A percentile compares a stretch with the other conserved stretches of the same genome.
Evolutionary conservation across 2,329 filamentous ascomycete species (phyloP).

Genomic region (Clathrospora elynae): DNA sequence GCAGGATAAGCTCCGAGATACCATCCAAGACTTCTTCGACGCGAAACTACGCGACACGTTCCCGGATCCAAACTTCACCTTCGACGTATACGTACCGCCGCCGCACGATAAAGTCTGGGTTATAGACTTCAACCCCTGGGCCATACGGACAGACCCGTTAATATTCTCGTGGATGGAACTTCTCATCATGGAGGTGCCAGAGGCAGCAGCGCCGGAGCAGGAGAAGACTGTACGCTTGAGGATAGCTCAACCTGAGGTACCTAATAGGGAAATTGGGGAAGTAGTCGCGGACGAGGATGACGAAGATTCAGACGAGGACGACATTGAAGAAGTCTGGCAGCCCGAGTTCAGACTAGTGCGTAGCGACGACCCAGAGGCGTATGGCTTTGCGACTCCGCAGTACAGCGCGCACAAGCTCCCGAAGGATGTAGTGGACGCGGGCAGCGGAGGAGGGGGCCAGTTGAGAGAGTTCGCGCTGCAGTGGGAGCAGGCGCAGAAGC

Average conservation of each 20-base stretch:
- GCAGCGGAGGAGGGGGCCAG: constrained; percentile 66
- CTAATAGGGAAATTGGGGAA: constrained; percentile 8
- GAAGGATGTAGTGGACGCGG: constrained; percentile 82
- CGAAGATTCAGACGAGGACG: constrained; percentile 49
- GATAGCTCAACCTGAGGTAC: constrained; percentile 12
- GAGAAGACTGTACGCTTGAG: constrained; percentile 40
- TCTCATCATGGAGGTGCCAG: constrained; percentile 69
- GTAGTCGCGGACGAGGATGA: constrained; percentile 8
- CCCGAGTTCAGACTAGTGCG: constrained; percentile 84
- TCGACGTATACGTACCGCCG: constrained; percentile 89
- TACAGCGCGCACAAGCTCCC: constrained; percentile 97
- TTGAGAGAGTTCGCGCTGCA: constrained; percentile 69
- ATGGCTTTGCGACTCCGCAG: constrained; percentile 80
- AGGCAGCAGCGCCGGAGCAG: constrained; percentile 4
- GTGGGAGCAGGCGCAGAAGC: constrained; percentile 53
- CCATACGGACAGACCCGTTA: constrained; percentile 82
- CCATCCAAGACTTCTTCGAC: constrained; percentile 78
- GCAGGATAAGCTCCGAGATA: constrained; percentile 67
- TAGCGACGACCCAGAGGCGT: constrained; percentile 85
- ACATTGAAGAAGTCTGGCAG: constrained; percentile 62
- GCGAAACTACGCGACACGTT: constrained; percentile 75
- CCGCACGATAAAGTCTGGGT: constrained; percentile 78
- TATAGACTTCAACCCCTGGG: constrained; percentile 96
- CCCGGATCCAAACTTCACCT: constrained; percentile 80
- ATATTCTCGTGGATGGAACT: constrained; percentile 91